Evolutionary conservation across 1,284 basidiomycete genomes (phyloP).

Genomic region (Exobasidium rhododendri): DNA sequence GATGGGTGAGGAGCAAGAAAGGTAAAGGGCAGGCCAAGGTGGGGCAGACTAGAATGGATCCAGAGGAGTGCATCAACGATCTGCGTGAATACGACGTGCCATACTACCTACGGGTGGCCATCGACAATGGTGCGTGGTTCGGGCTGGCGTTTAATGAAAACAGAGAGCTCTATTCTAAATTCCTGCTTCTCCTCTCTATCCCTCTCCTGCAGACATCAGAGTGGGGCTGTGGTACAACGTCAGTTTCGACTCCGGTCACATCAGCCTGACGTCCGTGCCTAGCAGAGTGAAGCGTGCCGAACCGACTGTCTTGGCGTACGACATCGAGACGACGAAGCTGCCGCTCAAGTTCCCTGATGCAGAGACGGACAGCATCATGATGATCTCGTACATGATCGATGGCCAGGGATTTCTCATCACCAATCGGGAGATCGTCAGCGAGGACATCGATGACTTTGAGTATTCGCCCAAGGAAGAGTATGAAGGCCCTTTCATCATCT

Average conservation of each 20-base stretch:
- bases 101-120: constrained; percentile 95
- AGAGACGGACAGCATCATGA: constrained; percentile 96
- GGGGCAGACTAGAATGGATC: constrained; percentile 61
- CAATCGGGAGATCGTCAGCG: constrained; percentile 92
- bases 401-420: constrained; percentile 94
- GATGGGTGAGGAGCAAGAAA: constrained; percentile 8
- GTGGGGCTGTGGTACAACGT: constrained; percentile 96
- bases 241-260: constrained; percentile 72
- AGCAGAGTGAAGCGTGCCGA: constrained; percentile 97
- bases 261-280: constrained; percentile 69
- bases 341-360: constrained; percentile 98
- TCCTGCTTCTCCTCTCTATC: background rate
- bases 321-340: constrained; percentile 98
- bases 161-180: background rate
- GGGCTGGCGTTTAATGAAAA: no score
- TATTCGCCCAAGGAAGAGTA: constrained; percentile 98
- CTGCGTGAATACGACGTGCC: constrained; percentile 95
- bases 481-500: constrained; percentile 92
- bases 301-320: constrained; percentile 97
- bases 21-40: background rate
- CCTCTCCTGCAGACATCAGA: constrained; percentile 67
- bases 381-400: constrained; percentile 99
- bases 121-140: constrained; percentile 71
- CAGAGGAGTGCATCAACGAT: constrained; percentile 86
- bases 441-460: constrained; percentile 98